Percentiles rank a stretch among this genome's conserved stretches.
phyloP scores from a whole-genome alignment of 768 basidiomycete species.

The Holtermanniella nyarrowii region DNA sequence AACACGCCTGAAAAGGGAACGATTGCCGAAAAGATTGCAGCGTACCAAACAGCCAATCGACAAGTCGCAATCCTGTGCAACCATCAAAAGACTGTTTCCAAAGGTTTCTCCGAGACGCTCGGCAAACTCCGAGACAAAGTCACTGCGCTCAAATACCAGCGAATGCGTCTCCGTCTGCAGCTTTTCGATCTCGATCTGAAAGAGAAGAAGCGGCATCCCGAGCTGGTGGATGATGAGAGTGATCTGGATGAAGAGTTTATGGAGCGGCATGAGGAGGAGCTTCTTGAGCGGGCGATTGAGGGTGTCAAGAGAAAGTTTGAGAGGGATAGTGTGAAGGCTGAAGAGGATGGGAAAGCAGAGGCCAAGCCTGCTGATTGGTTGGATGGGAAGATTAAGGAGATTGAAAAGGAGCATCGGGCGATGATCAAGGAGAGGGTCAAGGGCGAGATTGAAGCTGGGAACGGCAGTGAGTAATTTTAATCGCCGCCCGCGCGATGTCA shows the following conservation, averaged over 20 bases:
- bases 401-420: conserved; percentile 66
- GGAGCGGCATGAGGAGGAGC: conserved; percentile 61
- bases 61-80: conserved; percentile 97
- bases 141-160: conserved; percentile 78
- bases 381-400: conserved; percentile 55
- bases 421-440: conserved; percentile 75
- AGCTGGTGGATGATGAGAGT: conserved; percentile 70
- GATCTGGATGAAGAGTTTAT: conserved; percentile 93
- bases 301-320: conserved; percentile 85
- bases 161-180: conserved; percentile 88
- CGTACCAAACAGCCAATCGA: conserved; percentile 94
- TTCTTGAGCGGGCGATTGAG: conserved; percentile 73
- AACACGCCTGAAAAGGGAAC: conserved; percentile 59
- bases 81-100: conserved; percentile 90
- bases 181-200: conserved; percentile 68
- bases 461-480: conserved; percentile 13
- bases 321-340: conserved; percentile 62
- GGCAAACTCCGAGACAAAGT: conserved; percentile 89
- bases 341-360: conserved; percentile 48
- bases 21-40: conserved; percentile 90
- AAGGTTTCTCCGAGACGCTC: conserved; percentile 88
- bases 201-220: conserved; percentile 66
- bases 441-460: conserved; percentile 44
- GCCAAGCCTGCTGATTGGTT: conserved; percentile 52
- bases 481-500: conserved; percentile 21